These are phyloP conservation scores for Serpula lacrymans DNA, from an alignment of 768 basidiomycete species.

Conservation along the genomic window DNA sequence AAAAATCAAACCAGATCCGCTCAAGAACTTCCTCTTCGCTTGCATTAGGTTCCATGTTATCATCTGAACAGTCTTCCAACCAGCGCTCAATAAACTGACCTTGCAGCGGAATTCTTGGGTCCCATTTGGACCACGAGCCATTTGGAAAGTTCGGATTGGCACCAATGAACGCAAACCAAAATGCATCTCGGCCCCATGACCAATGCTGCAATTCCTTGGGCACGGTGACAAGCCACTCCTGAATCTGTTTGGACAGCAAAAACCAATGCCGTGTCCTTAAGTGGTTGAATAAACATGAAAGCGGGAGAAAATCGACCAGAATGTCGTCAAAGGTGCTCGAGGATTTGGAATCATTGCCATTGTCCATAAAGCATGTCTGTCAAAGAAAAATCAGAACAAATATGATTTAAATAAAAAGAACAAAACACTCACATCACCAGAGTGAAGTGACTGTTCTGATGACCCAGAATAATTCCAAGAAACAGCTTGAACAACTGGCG, in stretches of 20 bases:
- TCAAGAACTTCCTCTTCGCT: not conserved
- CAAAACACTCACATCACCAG: not conserved
- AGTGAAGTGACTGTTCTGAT: not conserved
- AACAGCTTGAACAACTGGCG: not conserved
- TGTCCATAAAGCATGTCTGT: too few relatives aligned
- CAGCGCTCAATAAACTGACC: slow-evolving; percentile 1
- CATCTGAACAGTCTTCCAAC: not conserved
- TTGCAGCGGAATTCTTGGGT: not conserved
- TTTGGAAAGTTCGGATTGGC: slow-evolving; percentile 1
- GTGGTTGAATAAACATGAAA: not conserved
- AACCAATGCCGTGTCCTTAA: not conserved
- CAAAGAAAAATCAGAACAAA: not conserved
- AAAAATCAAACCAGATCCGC: slow-evolving; percentile 3
- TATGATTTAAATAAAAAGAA: not conserved
- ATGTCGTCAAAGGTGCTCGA: not conserved
- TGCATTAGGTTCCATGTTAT: not conserved
- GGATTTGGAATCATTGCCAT: not conserved
- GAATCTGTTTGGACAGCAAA: not conserved
- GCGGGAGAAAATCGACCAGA: slow-evolving; percentile 1
- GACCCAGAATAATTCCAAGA: not conserved
- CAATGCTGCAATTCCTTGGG: slow-evolving; percentile 1
- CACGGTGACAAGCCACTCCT: slow-evolving; percentile 4
- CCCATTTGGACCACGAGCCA: not conserved
- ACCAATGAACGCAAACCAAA: slow-evolving; percentile 1
- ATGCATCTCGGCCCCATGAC: slow-evolving; percentile 2